Base-by-base conservation (phyloP, 768 basidiomycete genomes). In the Sutorius australiensis region DNA sequence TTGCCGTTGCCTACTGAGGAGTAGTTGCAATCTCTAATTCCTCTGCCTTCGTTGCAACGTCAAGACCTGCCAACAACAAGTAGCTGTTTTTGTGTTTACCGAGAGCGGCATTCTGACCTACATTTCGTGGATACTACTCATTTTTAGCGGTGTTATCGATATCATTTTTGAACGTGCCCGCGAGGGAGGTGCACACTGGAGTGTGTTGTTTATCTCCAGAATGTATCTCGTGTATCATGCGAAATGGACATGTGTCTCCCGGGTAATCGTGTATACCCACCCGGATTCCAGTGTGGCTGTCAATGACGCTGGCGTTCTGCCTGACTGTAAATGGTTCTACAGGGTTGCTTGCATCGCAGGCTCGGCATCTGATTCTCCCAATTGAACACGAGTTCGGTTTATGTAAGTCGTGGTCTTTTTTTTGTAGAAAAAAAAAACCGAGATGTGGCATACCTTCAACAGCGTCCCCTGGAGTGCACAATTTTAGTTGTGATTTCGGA, bases 1-100 rank as follows among this genome's bases (percentile, higher is more conserved):
- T 62, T 62, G 56, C 64, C 64, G 62, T 52, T 34, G 43, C 60
- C 51, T 59, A 58, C 53, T 54, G 48, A 59, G 62, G 62, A 62
- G 42, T 39, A 43, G 34, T 41, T 61, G 41, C 46, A 48, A 44
- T 47, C 50, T 53, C 55, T 48, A 51, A 42, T 42, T 55, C 42
- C 49, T 48, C 47, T 57, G 44, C 46, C 62, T 67, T 62, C 65
- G 53, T 48, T 65, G 54, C 13, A 65, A 51, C 45, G 19, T 55
- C 63, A 50, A 56, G 47, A 56, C 38, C 49, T 63, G 31, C 50
- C 39, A 50, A 37, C 32, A 40, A 50, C 16, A 30, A 30, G 48
- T 41, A 21, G 39, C 50, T 27, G 32, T 33, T 33, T 32, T 50
- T 39, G 19, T 7, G n/a, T 30, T 59, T 17, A 11, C 51, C 46